Conservation (phyloP, 2,329 filamentous ascomycete genomes). For the Helicocarpus griseus region DNA sequence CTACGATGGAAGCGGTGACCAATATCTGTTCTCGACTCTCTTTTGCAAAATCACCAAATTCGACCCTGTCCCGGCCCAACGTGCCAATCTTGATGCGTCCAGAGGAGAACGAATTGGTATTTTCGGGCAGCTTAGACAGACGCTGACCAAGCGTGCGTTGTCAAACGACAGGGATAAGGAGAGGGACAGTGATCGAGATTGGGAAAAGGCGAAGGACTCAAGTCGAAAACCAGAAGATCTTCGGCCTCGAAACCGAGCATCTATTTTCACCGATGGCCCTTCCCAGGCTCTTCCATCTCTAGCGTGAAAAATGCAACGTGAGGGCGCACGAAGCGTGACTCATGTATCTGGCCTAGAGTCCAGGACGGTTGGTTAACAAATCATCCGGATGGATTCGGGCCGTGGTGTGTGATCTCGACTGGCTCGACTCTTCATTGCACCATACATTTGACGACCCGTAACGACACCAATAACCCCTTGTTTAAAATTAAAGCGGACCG, state of each 20-base stretch:
- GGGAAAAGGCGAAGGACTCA: constrained; percentile 1
- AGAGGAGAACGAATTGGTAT: constrained; percentile 33
- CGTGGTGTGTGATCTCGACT: constrained; percentile 5
- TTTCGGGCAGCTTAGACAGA: constrained; percentile 33
- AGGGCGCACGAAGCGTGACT: too few relatives aligned
- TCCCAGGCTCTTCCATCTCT: not conserved
- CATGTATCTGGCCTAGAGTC: too few relatives aligned
- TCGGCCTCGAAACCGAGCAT: not conserved
- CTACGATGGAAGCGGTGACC: constrained; percentile 78
- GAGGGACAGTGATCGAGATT: constrained; percentile 7
- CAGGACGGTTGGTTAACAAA: too few relatives aligned
- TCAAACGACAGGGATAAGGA: constrained; percentile 31
- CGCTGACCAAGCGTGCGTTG: constrained; percentile 34
- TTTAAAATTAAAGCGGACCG: constrained; percentile 9
- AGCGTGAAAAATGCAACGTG: not conserved
- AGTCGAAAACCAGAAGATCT: not conserved
- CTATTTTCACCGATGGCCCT: not conserved
- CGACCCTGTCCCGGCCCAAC: constrained; percentile 36
- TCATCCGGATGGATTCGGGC: constrained; percentile 1
- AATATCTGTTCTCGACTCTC: constrained; percentile 87
- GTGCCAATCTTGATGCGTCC: constrained; percentile 28
- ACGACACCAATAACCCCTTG: constrained; percentile 5
- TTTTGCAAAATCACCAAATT: constrained; percentile 77
- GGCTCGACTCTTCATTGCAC: constrained; percentile 7
- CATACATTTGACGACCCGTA: constrained; percentile 9